phyloP scores from a whole-genome alignment of 2,329 filamentous ascomycete species.

The Graphiopsis chlorocephala region DNA sequence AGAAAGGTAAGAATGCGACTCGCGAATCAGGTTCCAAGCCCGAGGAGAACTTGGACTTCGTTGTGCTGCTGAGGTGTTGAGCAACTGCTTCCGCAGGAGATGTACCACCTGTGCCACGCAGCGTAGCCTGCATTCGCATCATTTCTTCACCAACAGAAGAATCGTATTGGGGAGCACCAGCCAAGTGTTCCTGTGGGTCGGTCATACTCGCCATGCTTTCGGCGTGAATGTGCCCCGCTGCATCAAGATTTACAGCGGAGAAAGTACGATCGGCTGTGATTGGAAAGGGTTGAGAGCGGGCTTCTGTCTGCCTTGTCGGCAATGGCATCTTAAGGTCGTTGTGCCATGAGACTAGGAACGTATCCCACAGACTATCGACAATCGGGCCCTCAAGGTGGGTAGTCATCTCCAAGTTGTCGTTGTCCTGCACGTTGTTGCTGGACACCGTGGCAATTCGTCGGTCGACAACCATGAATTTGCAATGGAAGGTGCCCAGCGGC shows the following conservation, averaged over 20 bases:
- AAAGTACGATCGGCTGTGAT: constrained; percentile 35
- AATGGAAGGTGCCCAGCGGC: constrained; percentile 70
- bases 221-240: constrained; percentile 27
- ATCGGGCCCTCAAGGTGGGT: constrained; percentile 71
- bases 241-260: constrained; percentile 29
- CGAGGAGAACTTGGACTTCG: constrained; percentile 43
- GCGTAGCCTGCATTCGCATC: constrained; percentile 56
- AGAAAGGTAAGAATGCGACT: constrained; percentile 52
- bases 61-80: constrained; percentile 56
- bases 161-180: constrained; percentile 64
- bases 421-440: constrained; percentile 71
- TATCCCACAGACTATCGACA: constrained; percentile 73
- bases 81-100: constrained; percentile 58
- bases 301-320: constrained; percentile 47
- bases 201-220: constrained; percentile 21
- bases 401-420: constrained; percentile 81
- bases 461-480: constrained; percentile 76
- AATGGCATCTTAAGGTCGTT: constrained; percentile 59
- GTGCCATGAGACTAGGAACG: constrained; percentile 70
- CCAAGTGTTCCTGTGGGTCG: constrained; percentile 54
- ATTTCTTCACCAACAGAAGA: constrained; percentile 59
- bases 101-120: constrained; percentile 52
- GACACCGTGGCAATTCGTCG: constrained; percentile 67
- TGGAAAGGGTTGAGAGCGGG: constrained; percentile 33
- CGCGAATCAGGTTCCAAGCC: constrained; percentile 25